Evolutionary conservation across 2,329 filamentous ascomycete genomes (phyloP).

Genomic region (Alternaria longipes): DNA sequence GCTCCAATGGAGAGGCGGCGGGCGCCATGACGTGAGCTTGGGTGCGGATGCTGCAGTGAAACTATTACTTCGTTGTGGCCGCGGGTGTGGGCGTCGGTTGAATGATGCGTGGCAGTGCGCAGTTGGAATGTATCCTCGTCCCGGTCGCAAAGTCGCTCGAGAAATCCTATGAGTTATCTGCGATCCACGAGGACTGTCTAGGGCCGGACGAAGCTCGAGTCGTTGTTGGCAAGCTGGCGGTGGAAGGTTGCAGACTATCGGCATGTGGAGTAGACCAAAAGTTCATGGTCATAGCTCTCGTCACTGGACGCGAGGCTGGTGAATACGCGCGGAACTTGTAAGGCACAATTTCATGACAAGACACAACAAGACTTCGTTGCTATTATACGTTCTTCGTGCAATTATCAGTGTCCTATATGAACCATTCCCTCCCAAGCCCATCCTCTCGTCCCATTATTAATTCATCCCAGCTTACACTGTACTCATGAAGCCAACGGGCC

Average conservation of each 20-base stretch:
- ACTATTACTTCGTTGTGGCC: neutral
- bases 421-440: neutral
- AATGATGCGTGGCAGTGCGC: neutral
- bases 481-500: conserved; percentile 26
- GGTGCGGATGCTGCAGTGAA: neutral
- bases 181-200: neutral
- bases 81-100: neutral
- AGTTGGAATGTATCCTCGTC: neutral
- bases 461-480: conserved; percentile 21
- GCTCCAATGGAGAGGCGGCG: conserved; percentile 36
- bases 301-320: neutral
- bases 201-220: neutral
- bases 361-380: neutral
- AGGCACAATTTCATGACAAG: neutral
- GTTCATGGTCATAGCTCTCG: conserved; percentile 33
- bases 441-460: conserved; percentile 17
- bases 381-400: conserved; percentile 14
- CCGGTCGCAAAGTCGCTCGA: neutral
- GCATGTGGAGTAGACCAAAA: conserved; percentile 21
- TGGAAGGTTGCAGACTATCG: conserved; percentile 1
- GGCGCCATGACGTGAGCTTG: conserved; percentile 40
- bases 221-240: neutral
- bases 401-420: conserved; percentile 22
- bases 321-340: neutral
- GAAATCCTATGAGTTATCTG: neutral